Evolutionary conservation across 2,329 filamentous ascomycete species (phyloP).

Genomic region (Scytalidium sp.): DNA sequence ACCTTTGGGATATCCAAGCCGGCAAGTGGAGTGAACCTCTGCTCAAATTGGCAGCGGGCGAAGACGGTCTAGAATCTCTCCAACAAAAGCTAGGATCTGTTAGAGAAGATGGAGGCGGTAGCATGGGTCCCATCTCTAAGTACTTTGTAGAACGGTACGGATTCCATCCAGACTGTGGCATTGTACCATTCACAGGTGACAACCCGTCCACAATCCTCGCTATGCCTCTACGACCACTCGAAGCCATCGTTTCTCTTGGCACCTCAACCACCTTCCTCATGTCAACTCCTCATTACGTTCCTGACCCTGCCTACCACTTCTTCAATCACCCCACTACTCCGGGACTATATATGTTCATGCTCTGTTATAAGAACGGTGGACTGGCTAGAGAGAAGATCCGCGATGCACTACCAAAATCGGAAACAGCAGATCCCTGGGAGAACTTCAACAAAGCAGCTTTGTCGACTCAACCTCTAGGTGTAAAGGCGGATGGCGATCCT

Average conservation of each 20-base stretch:
- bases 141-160: conserved; percentile 82
- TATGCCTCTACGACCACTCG: conserved; percentile 79
- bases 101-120: conserved; percentile 73
- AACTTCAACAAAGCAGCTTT: conserved; percentile 75
- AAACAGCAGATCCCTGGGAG: conserved; percentile 63
- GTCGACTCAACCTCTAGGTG: conserved; percentile 65
- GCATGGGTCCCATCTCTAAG: conserved; percentile 68
- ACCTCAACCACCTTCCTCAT: conserved; percentile 97
- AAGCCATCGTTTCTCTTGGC: conserved; percentile 91
- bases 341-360: conserved; percentile 98
- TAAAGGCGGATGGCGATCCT: conserved; percentile 48
- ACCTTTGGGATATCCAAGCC: conserved; percentile 84
- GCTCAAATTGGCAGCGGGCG: conserved; percentile 66
- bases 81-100: conserved; percentile 78
- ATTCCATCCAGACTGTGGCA: conserved; percentile 70
- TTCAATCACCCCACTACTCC: conserved; percentile 94
- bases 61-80: conserved; percentile 59
- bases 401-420: conserved; percentile 64
- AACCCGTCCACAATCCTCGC: conserved; percentile 95
- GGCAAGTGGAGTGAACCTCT: conserved; percentile 73
- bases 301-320: conserved; percentile 91
- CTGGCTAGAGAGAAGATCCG: conserved; percentile 88
- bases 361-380: conserved; percentile 98
- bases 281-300: conserved; percentile 88
- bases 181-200: conserved; percentile 90